Conservation (phyloP, 345 rosid species). For the Eucalyptus albens region DNA sequence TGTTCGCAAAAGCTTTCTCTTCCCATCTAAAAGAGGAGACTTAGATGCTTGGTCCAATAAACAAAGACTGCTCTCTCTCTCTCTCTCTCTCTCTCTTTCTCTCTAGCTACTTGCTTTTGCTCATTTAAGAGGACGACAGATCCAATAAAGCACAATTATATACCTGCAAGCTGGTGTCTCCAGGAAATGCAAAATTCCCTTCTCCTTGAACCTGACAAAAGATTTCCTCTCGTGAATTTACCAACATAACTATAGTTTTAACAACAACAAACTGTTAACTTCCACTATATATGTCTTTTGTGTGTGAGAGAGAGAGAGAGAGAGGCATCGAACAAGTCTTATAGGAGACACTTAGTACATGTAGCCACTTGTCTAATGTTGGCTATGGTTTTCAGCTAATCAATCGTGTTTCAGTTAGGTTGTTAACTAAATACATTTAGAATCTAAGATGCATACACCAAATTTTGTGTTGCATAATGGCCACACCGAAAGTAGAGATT, state of each 20-base stretch:
- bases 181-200: constrained; percentile 69
- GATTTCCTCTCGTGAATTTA: not conserved
- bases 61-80: not conserved
- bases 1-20: not conserved
- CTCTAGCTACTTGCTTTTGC: not conserved
- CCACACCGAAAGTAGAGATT: not conserved
- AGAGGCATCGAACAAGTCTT: not conserved
- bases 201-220: constrained; percentile 61
- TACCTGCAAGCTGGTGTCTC: constrained; percentile 32
- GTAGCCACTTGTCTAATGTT: not conserved
- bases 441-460: not conserved
- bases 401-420: not conserved
- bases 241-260: not conserved
- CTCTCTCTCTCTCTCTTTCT: not conserved
- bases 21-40: not conserved
- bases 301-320: not conserved
- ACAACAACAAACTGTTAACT: not conserved
- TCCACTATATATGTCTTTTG: not conserved
- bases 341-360: not conserved
- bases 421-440: not conserved
- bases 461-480: not conserved
- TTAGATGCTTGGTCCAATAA: not conserved
- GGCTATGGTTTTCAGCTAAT: not conserved
- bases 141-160: not conserved
- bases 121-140: not conserved